Base-by-base conservation (phyloP, 257 asterid species). In the Lithospermum erythrorhizon region DNA sequence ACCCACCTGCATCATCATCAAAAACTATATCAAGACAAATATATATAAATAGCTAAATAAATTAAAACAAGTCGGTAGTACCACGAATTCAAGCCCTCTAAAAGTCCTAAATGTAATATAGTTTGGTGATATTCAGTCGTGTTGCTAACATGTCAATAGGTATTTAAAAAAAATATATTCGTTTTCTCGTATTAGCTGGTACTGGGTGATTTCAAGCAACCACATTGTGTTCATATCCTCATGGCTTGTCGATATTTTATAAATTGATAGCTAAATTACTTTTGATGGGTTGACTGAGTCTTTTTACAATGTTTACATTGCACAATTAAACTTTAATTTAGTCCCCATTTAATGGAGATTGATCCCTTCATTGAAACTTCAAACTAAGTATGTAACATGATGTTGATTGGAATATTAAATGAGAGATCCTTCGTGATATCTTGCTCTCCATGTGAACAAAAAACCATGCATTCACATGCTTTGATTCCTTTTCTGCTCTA, bases 1-100 rank as follows among this genome's bases (percentile, higher is more conserved):
- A 55, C 97, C 97, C 61, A 90, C 97, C 97, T 90, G 85, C 72
- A 70, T 52, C 52, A 53, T 65, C 30, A 41, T 41, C 17, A 41
- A 41, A 41, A 41, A 41, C 49, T 11, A 41, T 41, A 41, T 11
- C 15, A 13, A 41, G 17, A 11, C 49, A 11, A 37, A 37, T 37
- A 37, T 0, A 37, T 8, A 37, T n/a, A n/a, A n/a, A n/a, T n/a
- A n/a, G n/a, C n/a, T 3, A 32, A 27, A 27, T 3, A 2, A 27
- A 27, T 27, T 6, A 2, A 27, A 27, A 27, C 9, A 7, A 7
- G 7, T 35, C 45, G 45, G 7, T 10, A 35, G 45, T 8, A 35
- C 11, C 11, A 9, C 11, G 14, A 35, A 3, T 35, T 35, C 45
- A 35, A 35, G 45, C 1, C 13, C 45, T 35, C 45, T 10, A 8